A percentile compares a stretch with the other conserved stretches of the same genome.
Evolutionary conservation across 148 eudicot species (phyloP).

Genomic region (Talinum fruticosum): DNA sequence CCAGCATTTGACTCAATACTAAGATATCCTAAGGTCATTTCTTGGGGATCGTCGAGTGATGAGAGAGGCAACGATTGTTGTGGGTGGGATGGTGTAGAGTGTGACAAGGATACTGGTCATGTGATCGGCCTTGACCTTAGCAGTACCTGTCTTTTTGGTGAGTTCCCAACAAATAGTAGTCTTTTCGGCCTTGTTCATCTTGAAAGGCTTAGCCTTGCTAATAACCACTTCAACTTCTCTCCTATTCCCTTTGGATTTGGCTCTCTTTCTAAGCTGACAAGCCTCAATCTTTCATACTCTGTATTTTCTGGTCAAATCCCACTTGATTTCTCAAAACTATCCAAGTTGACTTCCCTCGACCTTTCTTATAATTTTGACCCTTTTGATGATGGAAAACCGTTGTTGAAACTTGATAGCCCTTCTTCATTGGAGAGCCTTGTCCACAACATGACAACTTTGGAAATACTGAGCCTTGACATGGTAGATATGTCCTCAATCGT

Average conservation of each 20-base stretch:
- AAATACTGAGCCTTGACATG: neutral
- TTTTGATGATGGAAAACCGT: neutral
- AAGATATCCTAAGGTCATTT: neutral
- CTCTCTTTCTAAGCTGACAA: conserved; percentile 14
- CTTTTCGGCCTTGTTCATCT: conserved; percentile 34
- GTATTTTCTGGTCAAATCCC: conserved; percentile 33
- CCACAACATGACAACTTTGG: neutral
- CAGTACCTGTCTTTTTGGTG: conserved; percentile 28
- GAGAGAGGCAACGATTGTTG: conserved; percentile 23
- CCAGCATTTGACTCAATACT: neutral
- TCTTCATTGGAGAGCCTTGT: neutral
- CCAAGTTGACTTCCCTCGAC: conserved; percentile 19
- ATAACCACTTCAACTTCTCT: conserved; percentile 29
- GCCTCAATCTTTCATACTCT: conserved; percentile 28
- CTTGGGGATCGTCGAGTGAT: neutral
- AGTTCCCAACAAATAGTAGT: conserved; percentile 11
- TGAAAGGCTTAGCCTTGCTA: conserved; percentile 26
- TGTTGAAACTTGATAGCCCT: neutral
- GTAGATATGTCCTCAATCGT: neutral
- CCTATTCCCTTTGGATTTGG: conserved; percentile 25
- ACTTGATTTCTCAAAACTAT: conserved; percentile 14
- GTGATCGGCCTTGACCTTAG: conserved; percentile 34
- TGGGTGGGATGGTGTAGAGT: conserved; percentile 41
- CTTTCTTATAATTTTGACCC: conserved; percentile 8
- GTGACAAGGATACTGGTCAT: conserved; percentile 24